Conservation (phyloP, 1,139 yeast species). For the Sugiyamaella castrensis region DNA sequence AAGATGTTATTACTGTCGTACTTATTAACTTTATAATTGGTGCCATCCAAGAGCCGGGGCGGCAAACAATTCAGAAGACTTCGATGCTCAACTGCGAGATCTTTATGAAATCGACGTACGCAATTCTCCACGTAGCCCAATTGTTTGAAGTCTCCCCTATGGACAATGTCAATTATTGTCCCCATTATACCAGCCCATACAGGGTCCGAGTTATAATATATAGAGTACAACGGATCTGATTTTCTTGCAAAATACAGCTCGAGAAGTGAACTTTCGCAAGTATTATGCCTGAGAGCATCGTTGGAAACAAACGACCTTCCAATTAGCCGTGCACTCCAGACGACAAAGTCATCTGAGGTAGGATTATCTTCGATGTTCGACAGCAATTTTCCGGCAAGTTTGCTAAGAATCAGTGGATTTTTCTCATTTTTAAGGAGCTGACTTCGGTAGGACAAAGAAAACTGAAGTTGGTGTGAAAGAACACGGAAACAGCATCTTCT, state of each 20-base stretch:
- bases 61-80: slow-evolving; percentile 8
- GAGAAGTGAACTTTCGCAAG: background rate
- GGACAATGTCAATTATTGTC: background rate
- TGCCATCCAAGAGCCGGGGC: slow-evolving; percentile 7
- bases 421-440: background rate
- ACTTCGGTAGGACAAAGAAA: background rate
- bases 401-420: background rate
- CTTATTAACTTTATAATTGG: background rate
- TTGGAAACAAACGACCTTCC: slow-evolving; percentile 8
- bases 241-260: background rate
- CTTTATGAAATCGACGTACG: slow-evolving; percentile 4
- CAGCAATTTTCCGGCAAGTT: background rate
- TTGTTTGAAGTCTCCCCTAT: slow-evolving; percentile 6
- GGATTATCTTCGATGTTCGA: slow-evolving; percentile 1
- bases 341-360: background rate
- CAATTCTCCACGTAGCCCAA: slow-evolving; percentile 11
- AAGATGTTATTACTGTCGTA: too few relatives aligned
- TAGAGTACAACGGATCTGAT: slow-evolving; percentile 1
- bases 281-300: background rate
- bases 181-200: too few relatives aligned
- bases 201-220: background rate
- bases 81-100: slow-evolving; percentile 1
- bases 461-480: slow-evolving; percentile 1
- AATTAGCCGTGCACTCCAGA: slow-evolving; percentile 6
- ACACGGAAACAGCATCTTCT: slow-evolving; percentile 6